phyloP scores from a whole-genome alignment of 2,329 filamentous ascomycete species.

The Arthroderma uncinatum region DNA sequence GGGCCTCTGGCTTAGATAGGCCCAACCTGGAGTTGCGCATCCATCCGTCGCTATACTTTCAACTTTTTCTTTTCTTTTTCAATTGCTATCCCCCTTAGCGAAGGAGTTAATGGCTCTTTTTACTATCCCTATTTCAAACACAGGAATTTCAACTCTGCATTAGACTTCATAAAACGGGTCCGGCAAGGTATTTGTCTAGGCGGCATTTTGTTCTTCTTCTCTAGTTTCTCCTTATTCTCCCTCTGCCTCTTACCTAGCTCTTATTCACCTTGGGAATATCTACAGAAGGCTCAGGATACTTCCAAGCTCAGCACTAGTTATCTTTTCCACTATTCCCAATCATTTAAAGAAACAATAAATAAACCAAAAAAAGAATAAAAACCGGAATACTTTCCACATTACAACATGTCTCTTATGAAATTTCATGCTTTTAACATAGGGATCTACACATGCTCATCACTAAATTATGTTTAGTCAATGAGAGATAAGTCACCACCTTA shows the following conservation, averaged over 20 bases:
- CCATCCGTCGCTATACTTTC: not conserved
- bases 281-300: not conserved
- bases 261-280: not conserved
- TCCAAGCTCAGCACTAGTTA: not conserved
- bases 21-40: not conserved
- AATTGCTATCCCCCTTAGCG: not conserved
- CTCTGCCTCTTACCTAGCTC: not conserved
- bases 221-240: not conserved
- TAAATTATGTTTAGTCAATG: not conserved
- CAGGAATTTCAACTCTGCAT: not conserved
- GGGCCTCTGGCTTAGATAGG: constrained; percentile 17
- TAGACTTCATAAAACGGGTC: not conserved
- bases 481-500: not conserved
- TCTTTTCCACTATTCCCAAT: not conserved
- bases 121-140: not conserved
- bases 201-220: not conserved
- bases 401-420: not conserved
- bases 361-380: not conserved
- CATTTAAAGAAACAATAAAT: not conserved
- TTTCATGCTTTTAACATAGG: not conserved
- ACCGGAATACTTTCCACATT: not conserved
- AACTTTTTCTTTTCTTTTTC: not conserved
- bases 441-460: not conserved
- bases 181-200: not conserved
- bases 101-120: not conserved